Evolutionary conservation across 2,329 filamentous ascomycete species (phyloP).

Genomic region (Fusarium sp.): DNA sequence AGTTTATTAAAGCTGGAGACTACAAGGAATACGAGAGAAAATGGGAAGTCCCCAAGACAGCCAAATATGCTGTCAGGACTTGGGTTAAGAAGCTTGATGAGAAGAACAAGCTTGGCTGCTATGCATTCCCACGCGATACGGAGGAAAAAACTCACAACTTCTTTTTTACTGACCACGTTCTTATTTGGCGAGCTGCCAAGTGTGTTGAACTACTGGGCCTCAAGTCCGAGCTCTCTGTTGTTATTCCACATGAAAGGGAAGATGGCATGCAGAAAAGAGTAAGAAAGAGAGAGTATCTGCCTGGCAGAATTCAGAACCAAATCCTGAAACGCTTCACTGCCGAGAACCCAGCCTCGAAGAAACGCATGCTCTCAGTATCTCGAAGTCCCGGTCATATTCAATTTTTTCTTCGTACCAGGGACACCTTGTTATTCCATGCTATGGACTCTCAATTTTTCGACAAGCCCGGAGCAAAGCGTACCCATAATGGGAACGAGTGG

Average conservation of each 20-base stretch:
- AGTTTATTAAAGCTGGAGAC: background rate
- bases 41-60: background rate
- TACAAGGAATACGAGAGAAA: background rate
- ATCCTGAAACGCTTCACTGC: background rate
- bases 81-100: background rate
- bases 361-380: background rate
- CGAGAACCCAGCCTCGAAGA: background rate
- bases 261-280: background rate
- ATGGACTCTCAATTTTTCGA: background rate
- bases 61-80: background rate
- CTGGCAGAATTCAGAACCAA: background rate
- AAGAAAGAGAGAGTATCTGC: background rate
- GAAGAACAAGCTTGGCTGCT: background rate
- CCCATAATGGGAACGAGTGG: background rate
- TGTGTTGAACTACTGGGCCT: background rate
- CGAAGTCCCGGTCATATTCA: background rate
- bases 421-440: background rate
- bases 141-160: background rate
- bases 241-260: fast-evolving
- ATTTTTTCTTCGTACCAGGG: background rate
- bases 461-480: background rate
- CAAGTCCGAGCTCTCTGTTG: background rate
- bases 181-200: background rate
- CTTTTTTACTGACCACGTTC: background rate
- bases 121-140: background rate